Percentiles rank a stretch among this genome's conserved stretches.
These are phyloP conservation scores for Penicillium herquei DNA, from an alignment of 495 filamentous ascomycete species.

Conservation along the genomic window DNA sequence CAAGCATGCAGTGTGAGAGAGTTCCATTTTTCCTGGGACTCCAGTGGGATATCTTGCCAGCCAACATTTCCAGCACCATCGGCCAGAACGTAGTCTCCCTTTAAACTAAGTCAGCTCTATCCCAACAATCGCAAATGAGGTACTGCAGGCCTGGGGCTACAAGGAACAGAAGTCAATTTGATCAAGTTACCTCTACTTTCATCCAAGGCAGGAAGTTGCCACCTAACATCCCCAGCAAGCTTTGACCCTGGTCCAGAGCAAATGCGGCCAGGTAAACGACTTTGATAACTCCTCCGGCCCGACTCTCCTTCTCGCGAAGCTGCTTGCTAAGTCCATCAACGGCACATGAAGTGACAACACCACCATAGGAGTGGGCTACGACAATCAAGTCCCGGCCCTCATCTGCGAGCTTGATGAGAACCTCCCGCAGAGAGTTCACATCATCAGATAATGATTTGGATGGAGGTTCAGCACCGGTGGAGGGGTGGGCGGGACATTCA, in stretches of 20 bases:
- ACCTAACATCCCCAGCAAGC: constrained; percentile 24
- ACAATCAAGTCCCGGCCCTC: constrained; percentile 46
- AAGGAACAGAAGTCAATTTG: neutral
- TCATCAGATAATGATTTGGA: constrained; percentile 40
- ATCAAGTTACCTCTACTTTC: constrained; percentile 23
- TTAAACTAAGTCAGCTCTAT: neutral
- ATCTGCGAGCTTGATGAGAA: constrained; percentile 27
- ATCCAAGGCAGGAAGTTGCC: constrained; percentile 29
- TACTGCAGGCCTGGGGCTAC: too few relatives aligned
- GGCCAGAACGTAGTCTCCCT: constrained; percentile 25
- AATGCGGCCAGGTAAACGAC: constrained; percentile 43
- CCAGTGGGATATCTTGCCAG: constrained; percentile 23
- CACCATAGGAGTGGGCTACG: constrained; percentile 52
- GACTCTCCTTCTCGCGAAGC: constrained; percentile 26
- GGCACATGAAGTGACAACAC: constrained; percentile 41
- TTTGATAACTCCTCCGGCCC: constrained; percentile 37
- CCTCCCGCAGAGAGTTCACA: constrained; percentile 23
- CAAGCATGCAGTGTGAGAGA: constrained; percentile 16
- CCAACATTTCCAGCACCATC: constrained; percentile 14
- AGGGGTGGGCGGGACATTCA: constrained; percentile 40
- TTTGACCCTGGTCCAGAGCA: constrained; percentile 27
- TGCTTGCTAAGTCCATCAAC: constrained; percentile 39
- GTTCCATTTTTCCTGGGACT: constrained; percentile 20
- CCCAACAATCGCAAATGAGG: neutral
- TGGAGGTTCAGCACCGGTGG: constrained; percentile 37